Evolutionary conservation across 2,329 filamentous ascomycete species (phyloP).

Genomic region (Chrysoporthe puriensis): DNA sequence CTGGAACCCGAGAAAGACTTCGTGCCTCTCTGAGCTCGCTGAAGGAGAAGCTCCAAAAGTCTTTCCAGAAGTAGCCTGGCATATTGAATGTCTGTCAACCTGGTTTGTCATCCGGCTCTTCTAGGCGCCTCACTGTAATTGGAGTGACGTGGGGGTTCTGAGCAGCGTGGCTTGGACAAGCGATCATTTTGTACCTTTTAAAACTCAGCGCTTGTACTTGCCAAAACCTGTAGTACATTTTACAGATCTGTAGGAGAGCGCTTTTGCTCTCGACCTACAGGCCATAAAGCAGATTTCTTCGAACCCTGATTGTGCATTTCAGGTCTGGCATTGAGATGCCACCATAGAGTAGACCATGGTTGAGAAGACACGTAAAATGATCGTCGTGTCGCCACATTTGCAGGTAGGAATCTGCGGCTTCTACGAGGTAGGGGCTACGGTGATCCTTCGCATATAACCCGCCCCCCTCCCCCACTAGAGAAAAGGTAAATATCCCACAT

Average conservation of each 20-base stretch:
- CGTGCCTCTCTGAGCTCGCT: background rate
- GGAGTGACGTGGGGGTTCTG: background rate
- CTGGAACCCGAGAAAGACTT: background rate
- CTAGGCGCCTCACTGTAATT: background rate
- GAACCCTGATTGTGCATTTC: too few relatives aligned
- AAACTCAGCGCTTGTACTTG: background rate
- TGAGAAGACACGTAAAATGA: too few relatives aligned
- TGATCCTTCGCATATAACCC: too few relatives aligned
- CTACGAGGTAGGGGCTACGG: too few relatives aligned
- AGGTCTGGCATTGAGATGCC: too few relatives aligned
- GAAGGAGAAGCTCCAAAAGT: background rate
- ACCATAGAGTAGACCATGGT: too few relatives aligned
- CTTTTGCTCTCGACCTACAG: background rate
- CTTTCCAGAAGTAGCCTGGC: background rate
- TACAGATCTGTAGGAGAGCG: background rate
- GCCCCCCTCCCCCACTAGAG: too few relatives aligned
- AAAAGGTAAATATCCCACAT: too few relatives aligned
- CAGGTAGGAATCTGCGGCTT: too few relatives aligned
- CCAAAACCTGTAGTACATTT: background rate
- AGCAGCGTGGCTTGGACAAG: background rate
- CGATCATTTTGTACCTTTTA: background rate
- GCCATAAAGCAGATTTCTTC: too few relatives aligned
- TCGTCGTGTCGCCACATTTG: too few relatives aligned
- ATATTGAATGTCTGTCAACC: too few relatives aligned
- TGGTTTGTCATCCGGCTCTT: background rate